A percentile compares a stretch with the other conserved stretches of the same genome.
Evolutionary conservation across 306 rosid species (phyloP).

Genomic region (Cicer pinnatifidum): DNA sequence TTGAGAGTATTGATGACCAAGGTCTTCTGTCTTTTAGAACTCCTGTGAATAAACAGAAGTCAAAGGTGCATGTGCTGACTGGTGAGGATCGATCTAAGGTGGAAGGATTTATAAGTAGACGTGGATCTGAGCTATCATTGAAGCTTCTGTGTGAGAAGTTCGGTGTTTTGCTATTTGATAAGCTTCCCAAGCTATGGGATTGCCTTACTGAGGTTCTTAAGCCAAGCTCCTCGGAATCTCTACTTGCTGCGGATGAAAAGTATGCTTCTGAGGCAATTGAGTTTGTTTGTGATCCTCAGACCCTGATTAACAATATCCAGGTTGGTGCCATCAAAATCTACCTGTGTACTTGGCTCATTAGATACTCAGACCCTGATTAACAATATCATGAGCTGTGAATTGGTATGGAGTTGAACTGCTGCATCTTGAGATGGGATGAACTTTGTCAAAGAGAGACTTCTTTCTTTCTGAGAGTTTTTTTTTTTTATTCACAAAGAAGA

Average conservation of each 20-base stretch:
- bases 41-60: conserved; percentile 63
- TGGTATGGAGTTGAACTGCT: conserved; percentile 9
- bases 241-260: conserved; percentile 49
- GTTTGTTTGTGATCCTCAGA: conserved; percentile 77
- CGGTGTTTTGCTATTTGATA: conserved; percentile 73
- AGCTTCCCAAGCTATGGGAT: conserved; percentile 97
- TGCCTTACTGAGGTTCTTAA: conserved; percentile 93
- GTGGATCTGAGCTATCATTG: conserved; percentile 89
- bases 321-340: conserved; percentile 52
- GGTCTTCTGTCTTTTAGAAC: conserved; percentile 73
- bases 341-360: conserved; percentile 17
- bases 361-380: too few relatives aligned
- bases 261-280: conserved; percentile 53
- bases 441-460: conserved; percentile 3
- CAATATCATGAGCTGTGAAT: conserved; percentile 6
- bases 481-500: conserved; percentile 4
- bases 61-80: conserved; percentile 69
- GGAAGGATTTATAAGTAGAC: conserved; percentile 93
- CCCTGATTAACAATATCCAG: conserved; percentile 93
- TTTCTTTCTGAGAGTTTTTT: conserved; percentile 14
- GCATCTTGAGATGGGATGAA: conserved; percentile 4
- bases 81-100: conserved; percentile 89
- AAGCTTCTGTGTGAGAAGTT: conserved; percentile 85
- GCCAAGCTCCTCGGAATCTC: conserved; percentile 58
- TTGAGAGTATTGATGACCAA: conserved; percentile 85